Base-by-base conservation (phyloP, 768 basidiomycete genomes). In the Leucosporidium yakuticum region DNA sequence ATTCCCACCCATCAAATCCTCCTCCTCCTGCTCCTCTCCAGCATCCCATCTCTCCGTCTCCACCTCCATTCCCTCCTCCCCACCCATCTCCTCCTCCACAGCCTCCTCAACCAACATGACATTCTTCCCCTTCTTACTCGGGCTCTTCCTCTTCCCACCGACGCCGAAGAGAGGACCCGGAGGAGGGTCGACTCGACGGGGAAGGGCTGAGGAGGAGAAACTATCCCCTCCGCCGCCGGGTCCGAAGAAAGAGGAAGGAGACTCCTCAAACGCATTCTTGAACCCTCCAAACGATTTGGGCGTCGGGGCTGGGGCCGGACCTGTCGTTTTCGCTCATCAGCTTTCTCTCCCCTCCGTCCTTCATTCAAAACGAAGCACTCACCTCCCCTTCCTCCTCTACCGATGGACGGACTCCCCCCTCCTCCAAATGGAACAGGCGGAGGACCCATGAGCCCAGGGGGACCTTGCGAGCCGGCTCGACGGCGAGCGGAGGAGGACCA, bases 231-330 rank as follows among this genome's bases (percentile, higher is more conserved):
- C 39, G 6, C 39, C 39, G 6, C 39, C 39, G 6, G 39, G 39
- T 8, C 39, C 39, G 17, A 44, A 44, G 8, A 44, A 8, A 15
- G 39, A 44, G 6, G 39, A 44, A 44, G 39, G 39, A 15, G 8
- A 8, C 8, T 44, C 51, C 25, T 47, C 59, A 51, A 69, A 69
- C 20, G 64, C 56, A 32, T 65, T 69, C 31, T 65, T 55, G 25
- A 69, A 69, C 21, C 39, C 39, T 6, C 50, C 36, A 21, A 69
- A 65, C 8, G 60, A 7, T 21, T 34, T 29, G 55, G 21, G 57
- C 57, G 47, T 54, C n/a, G 8, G n/a, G 8, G n/a, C 20, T 51
- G 39, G 15, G 55, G 55, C 23, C 50, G 32, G 19, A 0, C 54
- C 48, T 32, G 54, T 14, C 25, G 58, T 21, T 1, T n/a, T 25